These are phyloP conservation scores for Trametes sanguinea DNA, from an alignment of 768 basidiomycete species.

Conservation along the genomic window DNA sequence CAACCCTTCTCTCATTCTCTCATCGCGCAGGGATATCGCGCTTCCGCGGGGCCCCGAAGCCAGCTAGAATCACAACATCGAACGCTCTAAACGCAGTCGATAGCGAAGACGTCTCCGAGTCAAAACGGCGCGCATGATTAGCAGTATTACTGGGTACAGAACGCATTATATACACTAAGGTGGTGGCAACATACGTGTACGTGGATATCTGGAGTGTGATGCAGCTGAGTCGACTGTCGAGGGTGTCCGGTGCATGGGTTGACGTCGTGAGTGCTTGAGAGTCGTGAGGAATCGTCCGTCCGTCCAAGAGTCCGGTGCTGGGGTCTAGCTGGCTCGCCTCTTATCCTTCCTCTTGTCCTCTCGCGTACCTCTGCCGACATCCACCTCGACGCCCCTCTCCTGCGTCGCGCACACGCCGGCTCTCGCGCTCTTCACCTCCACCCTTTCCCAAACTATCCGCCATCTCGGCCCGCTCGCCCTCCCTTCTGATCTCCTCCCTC, in stretches of 20 bases:
- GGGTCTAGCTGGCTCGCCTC: background rate
- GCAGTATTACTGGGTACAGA: slow-evolving; percentile 6
- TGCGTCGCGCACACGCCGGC: background rate
- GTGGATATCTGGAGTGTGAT: background rate
- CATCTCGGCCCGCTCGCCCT: slow-evolving; percentile 33
- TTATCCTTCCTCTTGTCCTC: slow-evolving; percentile 2
- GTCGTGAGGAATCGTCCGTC: background rate
- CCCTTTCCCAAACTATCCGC: slow-evolving; percentile 31
- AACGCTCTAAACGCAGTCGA: too few species aligned
- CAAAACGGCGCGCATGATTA: background rate
- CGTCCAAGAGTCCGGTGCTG: too few species aligned
- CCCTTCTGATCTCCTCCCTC: slow-evolving; percentile 26
- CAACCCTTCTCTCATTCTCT: background rate
- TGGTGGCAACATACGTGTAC: background rate
- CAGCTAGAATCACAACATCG: background rate
- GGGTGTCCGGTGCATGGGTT: background rate
- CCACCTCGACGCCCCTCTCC: background rate
- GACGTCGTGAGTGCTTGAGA: background rate
- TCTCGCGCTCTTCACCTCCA: slow-evolving; percentile 7
- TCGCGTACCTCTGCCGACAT: background rate
- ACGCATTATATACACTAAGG: slow-evolving; percentile 10
- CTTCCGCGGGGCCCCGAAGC: slow-evolving; percentile 8
- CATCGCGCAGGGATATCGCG: background rate
- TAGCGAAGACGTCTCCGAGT: too few species aligned
- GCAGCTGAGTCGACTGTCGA: background rate